Base-by-base conservation (phyloP, 495 filamentous ascomycete genomes). In the Parachaetomium inaequale region DNA sequence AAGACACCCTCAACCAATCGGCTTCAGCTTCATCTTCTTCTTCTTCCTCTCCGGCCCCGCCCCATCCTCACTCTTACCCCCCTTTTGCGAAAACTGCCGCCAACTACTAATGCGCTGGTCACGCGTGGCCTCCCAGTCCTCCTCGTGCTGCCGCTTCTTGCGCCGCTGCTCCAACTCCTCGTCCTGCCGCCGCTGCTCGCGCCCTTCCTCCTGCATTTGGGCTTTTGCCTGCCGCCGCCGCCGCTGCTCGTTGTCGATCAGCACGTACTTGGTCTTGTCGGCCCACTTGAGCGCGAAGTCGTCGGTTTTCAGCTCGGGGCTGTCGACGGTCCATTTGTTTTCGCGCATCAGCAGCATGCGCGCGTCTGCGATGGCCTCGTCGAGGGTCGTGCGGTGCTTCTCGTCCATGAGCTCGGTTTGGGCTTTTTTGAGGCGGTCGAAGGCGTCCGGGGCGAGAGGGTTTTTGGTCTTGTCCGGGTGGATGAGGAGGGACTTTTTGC, bases 391-490 rank as follows among this genome's bases (percentile, higher is more conserved):
- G 58, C 94, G 92, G 65, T 89, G 82, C 77, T 96, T 96, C 77
- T 96, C 93, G 74, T 99, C 95, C 79, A 96, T 87, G 8, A 99
- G 85, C 63, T 88, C 84, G 1, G 85, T 89, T 68, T 97, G 90
- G 11, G 94, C 94, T 74, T 97, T 96, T 72, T 96, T 96, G 5
- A 99, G 85, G 2, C 92, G 87, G 77, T 99, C 94, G 73, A 99
- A 99, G 65, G 94, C 95, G 68, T 97, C 93, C 1, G 94, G 93
- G 10, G 94, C 94, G 31, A 79, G 82, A 1, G 91, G 90, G 73
- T 99, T 98, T 66, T 85, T 86, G 55, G 95, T 97, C 76, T 98
- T 98, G 78, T 99, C 94, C 12, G 94, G 94, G 78, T 99, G 94
- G 79, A 99, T 98, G 7, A 99, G 85, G 34, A 99, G 87, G 17